Evolutionary conservation across 139 green algal genomes (phyloP).

Genomic region (Helicosporidium sp.): DNA sequence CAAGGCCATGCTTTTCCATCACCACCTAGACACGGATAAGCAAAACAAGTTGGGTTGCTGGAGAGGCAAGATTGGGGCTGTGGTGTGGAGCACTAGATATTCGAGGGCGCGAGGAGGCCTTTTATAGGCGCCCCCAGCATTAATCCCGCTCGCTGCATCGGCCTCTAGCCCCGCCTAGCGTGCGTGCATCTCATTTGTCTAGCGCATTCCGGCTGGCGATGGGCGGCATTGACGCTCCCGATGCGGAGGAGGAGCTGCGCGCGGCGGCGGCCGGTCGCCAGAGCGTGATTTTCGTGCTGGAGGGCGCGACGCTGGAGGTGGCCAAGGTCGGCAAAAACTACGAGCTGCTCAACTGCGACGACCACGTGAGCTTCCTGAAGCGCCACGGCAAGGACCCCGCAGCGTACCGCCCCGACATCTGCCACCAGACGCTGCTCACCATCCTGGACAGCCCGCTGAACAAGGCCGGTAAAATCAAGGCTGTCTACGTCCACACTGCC

Average conservation of each 20-base stretch:
- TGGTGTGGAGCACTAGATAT: no score
- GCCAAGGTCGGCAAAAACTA: conserved; percentile 86
- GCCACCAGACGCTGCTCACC: conserved; percentile 74
- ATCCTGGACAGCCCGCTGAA: conserved; percentile 89
- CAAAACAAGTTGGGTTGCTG: no score
- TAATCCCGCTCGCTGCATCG: no score
- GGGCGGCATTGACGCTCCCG: not conserved
- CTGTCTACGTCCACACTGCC: conserved; percentile 67
- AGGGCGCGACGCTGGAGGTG: conserved; percentile 72
- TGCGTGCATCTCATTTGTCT: no score
- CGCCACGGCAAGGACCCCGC: conserved; percentile 70
- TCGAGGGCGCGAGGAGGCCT: no score
- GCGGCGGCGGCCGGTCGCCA: conserved; percentile 10
- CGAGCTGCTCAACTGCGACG: conserved; percentile 85
- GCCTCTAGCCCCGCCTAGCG: no score
- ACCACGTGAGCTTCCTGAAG: conserved; percentile 75
- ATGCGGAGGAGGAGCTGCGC: conserved; percentile 28
- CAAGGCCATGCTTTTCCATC: no score
- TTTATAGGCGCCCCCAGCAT: no score
- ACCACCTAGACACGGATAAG: no score
- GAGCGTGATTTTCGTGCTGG: conserved; percentile 76
- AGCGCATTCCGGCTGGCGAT: no score
- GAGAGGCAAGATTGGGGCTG: no score
- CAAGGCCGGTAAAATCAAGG: conserved; percentile 78
- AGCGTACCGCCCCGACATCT: conserved; percentile 79